Conservation (phyloP, 2,329 filamentous ascomycete genomes). For the Lasiodiplodia sp. region DNA sequence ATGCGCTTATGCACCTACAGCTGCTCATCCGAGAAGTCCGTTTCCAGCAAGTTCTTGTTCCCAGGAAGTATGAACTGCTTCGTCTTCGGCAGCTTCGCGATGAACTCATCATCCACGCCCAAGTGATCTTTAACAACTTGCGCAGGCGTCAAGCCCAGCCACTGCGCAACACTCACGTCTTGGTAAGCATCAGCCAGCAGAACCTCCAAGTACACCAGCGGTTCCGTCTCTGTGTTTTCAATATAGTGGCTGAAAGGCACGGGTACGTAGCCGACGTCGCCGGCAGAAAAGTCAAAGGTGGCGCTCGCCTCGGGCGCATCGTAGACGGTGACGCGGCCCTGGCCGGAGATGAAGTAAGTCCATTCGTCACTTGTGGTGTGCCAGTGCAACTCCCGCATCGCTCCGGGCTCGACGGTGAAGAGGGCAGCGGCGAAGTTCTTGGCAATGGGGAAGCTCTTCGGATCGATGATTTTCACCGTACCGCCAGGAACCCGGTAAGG, state of each 20-base stretch:
- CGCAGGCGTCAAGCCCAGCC: constrained; percentile 60
- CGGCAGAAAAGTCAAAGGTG: constrained; percentile 67
- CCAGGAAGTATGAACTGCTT: constrained; percentile 51
- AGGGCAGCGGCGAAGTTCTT: constrained; percentile 63
- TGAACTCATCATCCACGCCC: constrained; percentile 38
- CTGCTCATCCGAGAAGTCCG: constrained; percentile 45
- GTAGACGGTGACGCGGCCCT: constrained; percentile 64
- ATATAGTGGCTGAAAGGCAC: constrained; percentile 64
- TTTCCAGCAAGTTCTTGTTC: constrained; percentile 44
- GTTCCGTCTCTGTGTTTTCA: constrained; percentile 66
- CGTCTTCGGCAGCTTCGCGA: constrained; percentile 45
- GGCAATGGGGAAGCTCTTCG: constrained; percentile 64
- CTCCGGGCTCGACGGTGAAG: constrained; percentile 66
- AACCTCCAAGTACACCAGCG: constrained; percentile 67
- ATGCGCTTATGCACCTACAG: constrained; percentile 1
- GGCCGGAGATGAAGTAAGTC: constrained; percentile 66
- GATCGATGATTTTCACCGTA: constrained; percentile 66
- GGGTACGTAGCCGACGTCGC: constrained; percentile 67
- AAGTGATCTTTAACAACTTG: constrained; percentile 48
- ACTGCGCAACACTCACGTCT: constrained; percentile 65
- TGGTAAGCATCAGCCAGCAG: constrained; percentile 60
- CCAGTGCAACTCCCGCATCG: constrained; percentile 71
- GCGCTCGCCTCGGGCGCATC: constrained; percentile 57
- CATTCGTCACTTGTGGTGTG: constrained; percentile 68
- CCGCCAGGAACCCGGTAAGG: constrained; percentile 63